phyloP scores from a whole-genome alignment of 2,329 filamentous ascomycete genomes.

The Alternaria sp. region DNA sequence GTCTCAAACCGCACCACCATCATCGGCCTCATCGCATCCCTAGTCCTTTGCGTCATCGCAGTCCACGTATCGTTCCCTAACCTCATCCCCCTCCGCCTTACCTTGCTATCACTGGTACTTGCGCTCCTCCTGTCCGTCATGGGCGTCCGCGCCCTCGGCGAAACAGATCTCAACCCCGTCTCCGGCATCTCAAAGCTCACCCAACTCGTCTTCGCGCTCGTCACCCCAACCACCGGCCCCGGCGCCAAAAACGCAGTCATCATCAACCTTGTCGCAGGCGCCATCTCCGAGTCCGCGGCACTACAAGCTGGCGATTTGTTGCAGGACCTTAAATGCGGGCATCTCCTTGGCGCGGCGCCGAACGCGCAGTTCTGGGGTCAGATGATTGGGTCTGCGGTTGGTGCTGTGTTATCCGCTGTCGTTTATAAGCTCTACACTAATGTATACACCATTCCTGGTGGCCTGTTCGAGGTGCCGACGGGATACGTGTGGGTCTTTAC shows the following conservation, averaged over 20 bases:
- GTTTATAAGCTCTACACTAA: conserved; percentile 90
- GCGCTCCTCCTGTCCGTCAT: conserved; percentile 72
- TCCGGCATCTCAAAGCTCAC: conserved; percentile 96
- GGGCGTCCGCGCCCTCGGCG: conserved; percentile 69
- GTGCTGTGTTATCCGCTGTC: conserved; percentile 82
- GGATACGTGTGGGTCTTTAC: conserved; percentile 99
- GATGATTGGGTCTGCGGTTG: conserved; percentile 85
- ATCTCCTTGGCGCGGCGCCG: conserved; percentile 88
- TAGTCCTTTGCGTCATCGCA: conserved; percentile 79
- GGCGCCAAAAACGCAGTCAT: conserved; percentile 77
- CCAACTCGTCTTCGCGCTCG: conserved; percentile 91
- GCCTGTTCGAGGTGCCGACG: conserved; percentile 91
- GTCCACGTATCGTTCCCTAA: conserved; percentile 84
- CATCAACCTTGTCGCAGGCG: conserved; percentile 93
- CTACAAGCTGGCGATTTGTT: conserved; percentile 95
- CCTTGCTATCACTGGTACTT: conserved; percentile 81
- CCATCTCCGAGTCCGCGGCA: conserved; percentile 83
- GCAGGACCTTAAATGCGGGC: conserved; percentile 96
- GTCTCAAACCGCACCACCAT: conserved; percentile 74
- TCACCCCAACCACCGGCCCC: conserved; percentile 70
- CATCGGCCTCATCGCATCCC: conserved; percentile 77
- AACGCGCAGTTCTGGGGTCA: conserved; percentile 98
- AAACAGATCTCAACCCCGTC: conserved; percentile 96
- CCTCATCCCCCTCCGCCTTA: conserved; percentile 81
- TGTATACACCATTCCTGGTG: conserved; percentile 87